Evolutionary conservation across 2,329 filamentous ascomycete genomes (phyloP), one percentile per base, ranked within the genome.

Genomic region (Periconia sp.): DNA sequence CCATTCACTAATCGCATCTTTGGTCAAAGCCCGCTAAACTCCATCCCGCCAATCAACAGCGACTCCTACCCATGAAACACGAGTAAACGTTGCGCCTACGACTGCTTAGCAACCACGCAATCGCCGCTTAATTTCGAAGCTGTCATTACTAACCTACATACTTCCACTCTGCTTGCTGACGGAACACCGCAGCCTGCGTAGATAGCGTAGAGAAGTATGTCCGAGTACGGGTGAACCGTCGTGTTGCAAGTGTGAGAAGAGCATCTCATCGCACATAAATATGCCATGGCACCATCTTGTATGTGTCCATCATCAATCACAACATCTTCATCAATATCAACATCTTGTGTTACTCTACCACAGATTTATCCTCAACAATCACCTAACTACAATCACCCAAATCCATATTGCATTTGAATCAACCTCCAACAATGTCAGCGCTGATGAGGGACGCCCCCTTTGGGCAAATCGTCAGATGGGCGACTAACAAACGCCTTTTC

Each of bases 401-500:
- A n/a, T 44, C 35, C 11, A 10, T 13, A 5, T 20, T 13, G 15
- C 5, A 17, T 5, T 19, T 11, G 17, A 42, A 45, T 30, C 15
- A 30, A 10, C 44, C 37, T 8, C 43, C 35, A 41, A 52, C 33
- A 20, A 76, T 76, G 74, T 64, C 66, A 13, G 72, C 68, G 56
- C 58, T 79, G 5, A 73, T 86, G 52, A 75, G 83, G 65, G 84
- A 86, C 52, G 78, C 84, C 54, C 78, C 84, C 27, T 61, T 85
- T 57, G 85, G 85, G 60, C 83, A 86, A 60, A 59, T 85, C 46
- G 77, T 87, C 58, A 79, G 85, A 60, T 82, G 76, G 60, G 47
- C 80, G 50, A 83, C 83, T 2, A 69, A 71, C 31, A 84, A 84
- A 63, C 77, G 71, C 41, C 64, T 81, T 42, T 74, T 87, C 13